A percentile compares a stretch with the other conserved stretches of the same genome.
Evolutionary conservation across 106 monocot species (phyloP).

Genomic region (Apostasia ramifera): DNA sequence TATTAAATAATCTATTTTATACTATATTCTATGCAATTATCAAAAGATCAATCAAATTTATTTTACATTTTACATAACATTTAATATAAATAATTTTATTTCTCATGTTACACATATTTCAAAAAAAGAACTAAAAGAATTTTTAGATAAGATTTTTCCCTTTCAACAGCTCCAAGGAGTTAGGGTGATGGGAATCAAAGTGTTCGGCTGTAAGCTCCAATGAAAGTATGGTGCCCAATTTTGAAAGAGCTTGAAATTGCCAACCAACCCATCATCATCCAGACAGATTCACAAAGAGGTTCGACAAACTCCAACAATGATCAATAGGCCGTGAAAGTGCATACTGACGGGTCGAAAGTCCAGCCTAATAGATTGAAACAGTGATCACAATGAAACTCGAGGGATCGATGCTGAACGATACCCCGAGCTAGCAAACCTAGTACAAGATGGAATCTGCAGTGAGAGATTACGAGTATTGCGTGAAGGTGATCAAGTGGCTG

Average conservation of each 20-base stretch:
- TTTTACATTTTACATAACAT: too few relatives aligned
- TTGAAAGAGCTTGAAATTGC: constrained; percentile 15
- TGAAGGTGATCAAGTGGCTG: constrained; percentile 82
- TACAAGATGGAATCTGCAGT: constrained; percentile 32
- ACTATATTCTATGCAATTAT: too few relatives aligned
- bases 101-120: too few relatives aligned
- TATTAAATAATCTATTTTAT: too few relatives aligned
- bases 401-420: constrained; percentile 22
- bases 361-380: constrained; percentile 17
- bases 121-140: too few relatives aligned
- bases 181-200: constrained; percentile 41
- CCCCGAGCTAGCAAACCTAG: constrained; percentile 49
- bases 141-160: too few relatives aligned
- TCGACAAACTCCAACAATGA: constrained; percentile 67
- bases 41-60: too few relatives aligned
- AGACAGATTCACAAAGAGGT: constrained; percentile 56
- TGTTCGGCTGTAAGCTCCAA: constrained; percentile 31
- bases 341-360: constrained; percentile 14
- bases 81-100: too few relatives aligned
- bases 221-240: constrained; percentile 22
- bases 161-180: constrained; percentile 41
- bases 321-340: constrained; percentile 7
- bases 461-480: constrained; percentile 79
- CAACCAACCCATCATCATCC: constrained; percentile 16
- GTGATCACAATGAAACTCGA: constrained; percentile 26